Percentiles rank a stretch among this genome's conserved stretches.
Conservation (phyloP, 2,329 filamentous ascomycete genomes). For the Helotiales sp. region DNA sequence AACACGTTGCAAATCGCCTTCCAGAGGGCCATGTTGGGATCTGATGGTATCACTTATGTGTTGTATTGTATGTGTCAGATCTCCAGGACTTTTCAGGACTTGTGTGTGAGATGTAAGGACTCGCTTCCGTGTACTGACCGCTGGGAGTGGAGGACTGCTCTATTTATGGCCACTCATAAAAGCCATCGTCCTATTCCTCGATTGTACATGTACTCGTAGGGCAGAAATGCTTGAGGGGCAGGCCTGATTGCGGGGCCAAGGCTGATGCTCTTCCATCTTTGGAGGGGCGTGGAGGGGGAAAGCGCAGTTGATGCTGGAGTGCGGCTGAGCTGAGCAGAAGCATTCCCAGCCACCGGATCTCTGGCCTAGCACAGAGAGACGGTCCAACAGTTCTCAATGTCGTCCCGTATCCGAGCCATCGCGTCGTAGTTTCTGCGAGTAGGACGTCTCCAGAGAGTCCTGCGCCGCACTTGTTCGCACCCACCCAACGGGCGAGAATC, state of each 20-base stretch:
- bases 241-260: conserved; percentile 17
- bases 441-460: neutral
- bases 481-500: neutral
- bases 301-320: neutral
- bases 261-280: neutral
- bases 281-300: neutral
- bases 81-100: conserved; percentile 1
- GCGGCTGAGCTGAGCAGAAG: conserved; percentile 9
- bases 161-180: neutral
- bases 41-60: neutral
- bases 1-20: neutral
- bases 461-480: neutral
- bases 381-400: neutral
- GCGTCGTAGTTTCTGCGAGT: neutral
- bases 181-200: neutral
- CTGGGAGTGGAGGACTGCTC: neutral
- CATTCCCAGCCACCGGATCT: neutral
- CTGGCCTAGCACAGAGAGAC: neutral
- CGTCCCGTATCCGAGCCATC: neutral
- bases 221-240: conserved; percentile 13
- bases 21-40: neutral
- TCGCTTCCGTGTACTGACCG: neutral
- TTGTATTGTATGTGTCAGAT: neutral
- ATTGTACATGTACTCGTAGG: conserved; percentile 4
- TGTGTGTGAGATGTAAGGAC: neutral